Evolutionary conservation across 2,329 filamentous ascomycete genomes (phyloP), one percentile per base, ranked within the genome.

Genomic region (Bimuria novae-zelandiae): DNA sequence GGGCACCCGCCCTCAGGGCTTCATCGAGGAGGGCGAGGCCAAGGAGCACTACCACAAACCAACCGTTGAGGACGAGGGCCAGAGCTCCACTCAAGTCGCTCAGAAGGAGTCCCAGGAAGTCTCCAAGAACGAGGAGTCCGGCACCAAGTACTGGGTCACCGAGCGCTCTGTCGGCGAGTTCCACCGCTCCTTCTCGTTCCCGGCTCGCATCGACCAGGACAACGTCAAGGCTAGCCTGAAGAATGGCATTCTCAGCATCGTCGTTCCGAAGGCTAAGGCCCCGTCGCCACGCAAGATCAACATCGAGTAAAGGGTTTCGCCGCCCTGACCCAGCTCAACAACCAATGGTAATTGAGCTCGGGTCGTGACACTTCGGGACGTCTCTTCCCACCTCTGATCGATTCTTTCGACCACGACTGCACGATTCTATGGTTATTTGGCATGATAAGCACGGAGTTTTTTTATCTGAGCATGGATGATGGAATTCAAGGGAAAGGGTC

Each of bases 121-220:
- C 33, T 59, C 67, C 44, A 76, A 76, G 67, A 65, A 59, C 46
- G 68, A 68, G 17, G 74, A 77, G 40, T 59, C 76, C 63, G 86
- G 84, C 74, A 92, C 76, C 64, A 87, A 84, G 75, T 92, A 86
- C 80, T 93, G 89, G 89, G 77, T 84, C 49, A 79, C 75, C 48
- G 84, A 87, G 70, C 82, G 84, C 61, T 79, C 77, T 0, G 75
- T 84, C 11, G 84, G 84, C 58, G 79, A 82, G 49, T 87, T 87
- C 74, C 78, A 81, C 54, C 79, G 84, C 62, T 77, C 76, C 42
- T 86, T 87, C 71, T 76, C 72, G 53, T 86, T 87, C 76, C 82
- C 84, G 1, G 72, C 74, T 2, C 75, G 79, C 27, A 80, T 87
- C 45, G 78, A 85, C 58, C 83, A 85, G 64, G 83, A 86, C 27